A percentile compares a stretch with the other conserved stretches of the same genome.
Conservation (phyloP, 78 protist species). For the Dictyostelium firmibasis region DNA sequence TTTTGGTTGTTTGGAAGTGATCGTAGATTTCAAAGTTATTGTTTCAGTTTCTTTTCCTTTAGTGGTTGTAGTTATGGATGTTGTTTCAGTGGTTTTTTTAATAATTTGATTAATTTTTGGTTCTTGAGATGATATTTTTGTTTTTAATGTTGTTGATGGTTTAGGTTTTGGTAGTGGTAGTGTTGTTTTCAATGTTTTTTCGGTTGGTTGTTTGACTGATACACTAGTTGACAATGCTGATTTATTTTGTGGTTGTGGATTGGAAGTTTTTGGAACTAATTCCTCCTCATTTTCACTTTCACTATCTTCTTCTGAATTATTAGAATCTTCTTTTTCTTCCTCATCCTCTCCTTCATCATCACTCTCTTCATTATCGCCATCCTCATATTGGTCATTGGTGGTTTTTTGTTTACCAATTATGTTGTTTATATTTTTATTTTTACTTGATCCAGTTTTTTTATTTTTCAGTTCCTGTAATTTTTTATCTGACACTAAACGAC, state of each 20-base stretch:
- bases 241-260: background rate
- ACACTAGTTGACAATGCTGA: background rate
- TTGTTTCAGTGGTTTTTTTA: too few species aligned
- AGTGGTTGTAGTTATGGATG: too few species aligned
- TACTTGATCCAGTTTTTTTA: background rate
- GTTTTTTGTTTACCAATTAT: background rate
- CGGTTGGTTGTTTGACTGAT: background rate
- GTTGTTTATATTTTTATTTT: background rate
- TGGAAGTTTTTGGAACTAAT: background rate
- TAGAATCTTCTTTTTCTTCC: background rate
- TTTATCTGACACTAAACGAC: background rate
- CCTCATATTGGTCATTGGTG: background rate
- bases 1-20: too few species aligned
- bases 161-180: background rate
- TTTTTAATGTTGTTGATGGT: background rate
- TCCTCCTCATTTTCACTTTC: background rate
- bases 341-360: background rate
- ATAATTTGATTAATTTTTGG: too few species aligned
- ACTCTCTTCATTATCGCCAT: background rate
- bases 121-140: background rate
- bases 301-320: background rate
- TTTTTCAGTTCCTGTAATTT: background rate
- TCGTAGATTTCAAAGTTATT: too few species aligned
- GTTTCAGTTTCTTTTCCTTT: too few species aligned
- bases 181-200: too few species aligned